Base-by-base conservation (phyloP, 2,329 filamentous ascomycete species). In the Arthrobotrys sphaeroides region DNA sequence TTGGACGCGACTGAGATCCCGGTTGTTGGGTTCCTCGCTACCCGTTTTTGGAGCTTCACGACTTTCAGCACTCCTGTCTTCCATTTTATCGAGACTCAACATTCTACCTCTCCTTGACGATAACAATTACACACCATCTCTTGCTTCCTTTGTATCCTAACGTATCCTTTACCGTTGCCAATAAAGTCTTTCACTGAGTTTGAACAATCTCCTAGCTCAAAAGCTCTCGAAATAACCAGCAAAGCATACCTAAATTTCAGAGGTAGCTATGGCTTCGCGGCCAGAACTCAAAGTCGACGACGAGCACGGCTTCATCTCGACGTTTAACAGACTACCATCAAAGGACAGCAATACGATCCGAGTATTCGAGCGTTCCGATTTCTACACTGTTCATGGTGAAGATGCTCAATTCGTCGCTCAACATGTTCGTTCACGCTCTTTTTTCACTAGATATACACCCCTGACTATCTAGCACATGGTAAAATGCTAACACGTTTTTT, bases 251-350 rank as follows among this genome's bases (percentile, higher is more conserved):
- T 1, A 2, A 28, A n/a, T 28, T 28, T 49, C 16, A 66, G n/a
- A n/a, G 67, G n/a, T n/a, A n/a, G 42, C 51, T 47, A 92, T 92
- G 90, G 89, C 89, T 82, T 91, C 90, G 60, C 85, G 90, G 80
- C 90, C 90, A 69, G 90, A 92, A 81, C 82, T 92, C 59, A 91
- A 91, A 87, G 90, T 90, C 82, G 96, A 99, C 81, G 95, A 99
- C 82, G 95, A 99, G 85, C 90, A 90, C 81, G 93, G 94, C 79
- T 99, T 99, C 86, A 97, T 98, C 84, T 92, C 90, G 79, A 96
- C 93, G 84, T 99, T 96, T 86, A 94, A 94, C 80, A 90, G 90
- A n/a, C 87, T 99, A 1, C 89, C 93, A 4, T 80, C 85, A 12
- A 88, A 89, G 62, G 88, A 89, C 79, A 87, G 89, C 40, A 90